phyloP scores from a whole-genome alignment of 1,139 yeast genomes.

The Sugiyamaella castrensis region DNA sequence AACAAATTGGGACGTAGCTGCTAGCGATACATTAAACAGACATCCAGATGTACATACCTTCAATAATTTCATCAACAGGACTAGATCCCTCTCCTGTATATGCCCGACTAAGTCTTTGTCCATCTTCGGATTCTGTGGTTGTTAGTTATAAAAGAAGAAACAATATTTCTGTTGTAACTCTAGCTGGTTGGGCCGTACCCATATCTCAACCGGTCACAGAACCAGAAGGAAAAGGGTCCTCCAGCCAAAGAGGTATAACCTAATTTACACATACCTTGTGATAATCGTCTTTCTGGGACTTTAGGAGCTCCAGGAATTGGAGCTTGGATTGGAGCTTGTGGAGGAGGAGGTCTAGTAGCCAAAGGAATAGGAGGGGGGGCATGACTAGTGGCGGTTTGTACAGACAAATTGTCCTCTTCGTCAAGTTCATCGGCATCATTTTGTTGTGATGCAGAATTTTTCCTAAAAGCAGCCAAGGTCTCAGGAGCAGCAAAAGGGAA shows the following conservation, averaged over 20 bases:
- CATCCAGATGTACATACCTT: too few relatives aligned
- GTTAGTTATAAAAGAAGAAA: neutral
- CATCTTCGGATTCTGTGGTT: neutral
- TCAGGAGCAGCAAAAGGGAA: slow-evolving; percentile 48
- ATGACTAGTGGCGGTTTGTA: neutral
- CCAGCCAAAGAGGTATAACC: too few relatives aligned
- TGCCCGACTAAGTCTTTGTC: neutral
- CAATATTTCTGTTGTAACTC: too few relatives aligned
- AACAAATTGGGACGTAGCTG: too few relatives aligned
- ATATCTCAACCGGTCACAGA: too few relatives aligned
- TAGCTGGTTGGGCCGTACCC: too few relatives aligned
- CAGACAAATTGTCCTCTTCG: slow-evolving; percentile 1
- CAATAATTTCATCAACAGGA: slow-evolving; percentile 20
- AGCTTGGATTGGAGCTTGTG: neutral
- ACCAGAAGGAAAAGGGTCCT: too few relatives aligned
- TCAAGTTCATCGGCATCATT: slow-evolving; percentile 10
- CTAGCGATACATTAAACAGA: too few relatives aligned
- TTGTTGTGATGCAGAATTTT: slow-evolving; percentile 12
- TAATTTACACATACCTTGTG: slow-evolving; percentile 3
- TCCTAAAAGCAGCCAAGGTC: slow-evolving; percentile 32
- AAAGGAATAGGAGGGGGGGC: slow-evolving; percentile 13
- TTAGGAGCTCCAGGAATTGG: neutral
- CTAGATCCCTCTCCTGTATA: slow-evolving; percentile 3
- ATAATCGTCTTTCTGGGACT: neutral
- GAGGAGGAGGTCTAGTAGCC: neutral